A percentile compares a stretch with the other conserved stretches of the same genome.
These are phyloP conservation scores for Aspergillus saccharolyticus DNA, from an alignment of 495 filamentous ascomycete genomes.

Conservation along the genomic window DNA sequence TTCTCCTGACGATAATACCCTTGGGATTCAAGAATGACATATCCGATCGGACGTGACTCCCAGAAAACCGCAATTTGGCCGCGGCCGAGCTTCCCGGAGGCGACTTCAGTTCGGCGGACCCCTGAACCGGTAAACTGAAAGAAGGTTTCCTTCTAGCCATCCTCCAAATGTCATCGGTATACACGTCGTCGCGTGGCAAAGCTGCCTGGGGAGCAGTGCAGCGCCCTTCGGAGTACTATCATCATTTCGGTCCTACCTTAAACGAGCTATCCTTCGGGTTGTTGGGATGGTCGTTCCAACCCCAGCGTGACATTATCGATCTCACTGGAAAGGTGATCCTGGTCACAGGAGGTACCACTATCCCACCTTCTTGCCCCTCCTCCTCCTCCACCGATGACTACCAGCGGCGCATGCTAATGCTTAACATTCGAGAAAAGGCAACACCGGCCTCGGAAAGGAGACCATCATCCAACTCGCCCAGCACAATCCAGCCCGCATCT, in stretches of 20 bases:
- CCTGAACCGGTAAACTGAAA: background rate
- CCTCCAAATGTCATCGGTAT: background rate
- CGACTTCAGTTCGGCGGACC: background rate
- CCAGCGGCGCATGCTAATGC: background rate
- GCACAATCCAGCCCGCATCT: slow-evolving; percentile 58
- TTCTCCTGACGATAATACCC: background rate
- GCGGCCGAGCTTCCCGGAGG: background rate
- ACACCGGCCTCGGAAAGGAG: slow-evolving; percentile 61
- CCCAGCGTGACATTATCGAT: slow-evolving; percentile 52
- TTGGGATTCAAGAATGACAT: background rate
- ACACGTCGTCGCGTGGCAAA: background rate
- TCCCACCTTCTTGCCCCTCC: background rate
- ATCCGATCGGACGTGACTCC: background rate
- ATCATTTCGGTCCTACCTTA: slow-evolving; percentile 35
- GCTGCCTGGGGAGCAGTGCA: slow-evolving; percentile 23
- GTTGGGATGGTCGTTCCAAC: slow-evolving; percentile 41
- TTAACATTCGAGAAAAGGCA: slow-evolving; percentile 39
- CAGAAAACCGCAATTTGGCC: background rate
- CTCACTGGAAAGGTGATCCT: slow-evolving; percentile 55
- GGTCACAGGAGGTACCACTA: slow-evolving; percentile 53
- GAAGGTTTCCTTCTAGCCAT: background rate
- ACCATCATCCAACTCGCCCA: slow-evolving; percentile 56
- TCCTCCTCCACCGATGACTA: background rate
- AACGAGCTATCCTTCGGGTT: slow-evolving; percentile 38
- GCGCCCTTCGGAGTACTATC: slow-evolving; percentile 32